Evolutionary conservation across 2,329 filamentous ascomycete genomes (phyloP).

Genomic region (Atkinsonella hypoxylon): DNA sequence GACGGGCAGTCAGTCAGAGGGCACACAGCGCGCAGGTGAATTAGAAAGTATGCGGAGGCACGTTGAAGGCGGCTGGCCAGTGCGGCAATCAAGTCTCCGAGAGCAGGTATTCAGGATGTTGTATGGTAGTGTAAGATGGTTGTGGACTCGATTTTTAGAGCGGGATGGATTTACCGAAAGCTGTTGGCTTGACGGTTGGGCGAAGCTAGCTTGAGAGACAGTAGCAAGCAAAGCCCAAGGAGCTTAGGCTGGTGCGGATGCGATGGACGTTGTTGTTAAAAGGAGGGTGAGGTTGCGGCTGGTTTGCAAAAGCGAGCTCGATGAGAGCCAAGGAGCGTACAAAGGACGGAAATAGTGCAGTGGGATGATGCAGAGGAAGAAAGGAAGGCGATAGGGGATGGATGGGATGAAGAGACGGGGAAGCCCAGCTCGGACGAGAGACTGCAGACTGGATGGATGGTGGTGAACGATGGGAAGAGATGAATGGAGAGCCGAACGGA

Average conservation of each 20-base stretch:
- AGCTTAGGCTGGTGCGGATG: conserved; percentile 4
- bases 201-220: conserved; percentile 11
- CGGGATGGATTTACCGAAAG: background rate
- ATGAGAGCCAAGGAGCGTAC: conserved; percentile 26
- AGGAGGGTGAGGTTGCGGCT: conserved; percentile 23
- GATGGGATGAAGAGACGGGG: conserved; percentile 18
- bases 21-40: conserved; percentile 20
- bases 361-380: conserved; percentile 24
- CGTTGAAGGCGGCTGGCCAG: conserved; percentile 24
- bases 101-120: background rate
- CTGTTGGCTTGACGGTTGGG: background rate
- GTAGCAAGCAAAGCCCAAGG: conserved; percentile 9
- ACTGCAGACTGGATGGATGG: conserved; percentile 14
- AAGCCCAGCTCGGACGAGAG: conserved; percentile 22
- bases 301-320: conserved; percentile 16
- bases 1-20: conserved; percentile 34
- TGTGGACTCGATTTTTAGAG: background rate
- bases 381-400: conserved; percentile 33
- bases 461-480: conserved; percentile 12
- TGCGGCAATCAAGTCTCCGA: background rate
- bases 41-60: conserved; percentile 18
- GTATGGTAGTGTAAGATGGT: background rate
- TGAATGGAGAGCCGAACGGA: background rate
- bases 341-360: conserved; percentile 22
- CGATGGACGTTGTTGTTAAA: conserved; percentile 21